These are phyloP conservation scores for Suillus fuscotomentosus DNA, from an alignment of 768 basidiomycete genomes.

Conservation along the genomic window DNA sequence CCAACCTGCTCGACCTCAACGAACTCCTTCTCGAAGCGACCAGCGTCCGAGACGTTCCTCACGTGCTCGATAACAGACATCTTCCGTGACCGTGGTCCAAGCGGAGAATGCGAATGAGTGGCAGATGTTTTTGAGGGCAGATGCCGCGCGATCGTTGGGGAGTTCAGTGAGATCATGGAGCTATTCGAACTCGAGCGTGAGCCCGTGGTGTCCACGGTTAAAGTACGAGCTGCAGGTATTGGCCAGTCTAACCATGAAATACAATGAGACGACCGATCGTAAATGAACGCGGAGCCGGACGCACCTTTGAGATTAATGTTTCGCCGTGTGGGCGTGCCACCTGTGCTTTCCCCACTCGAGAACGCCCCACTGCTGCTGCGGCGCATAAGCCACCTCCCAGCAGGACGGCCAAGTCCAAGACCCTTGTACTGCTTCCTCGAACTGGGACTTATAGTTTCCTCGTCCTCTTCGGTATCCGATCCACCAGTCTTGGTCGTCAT, in stretches of 20 bases:
- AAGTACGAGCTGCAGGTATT: conserved; percentile 45
- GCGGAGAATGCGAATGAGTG: not conserved
- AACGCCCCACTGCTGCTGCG: conserved; percentile 82
- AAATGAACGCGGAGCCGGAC: not conserved
- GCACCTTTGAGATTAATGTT: conserved; percentile 42
- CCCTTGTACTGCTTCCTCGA: conserved; percentile 56
- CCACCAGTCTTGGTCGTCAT: conserved; percentile 34
- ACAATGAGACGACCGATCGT: not conserved
- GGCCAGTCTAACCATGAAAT: conserved; percentile 47
- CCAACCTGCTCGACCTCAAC: conserved; percentile 79
- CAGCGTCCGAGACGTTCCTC: conserved; percentile 43
- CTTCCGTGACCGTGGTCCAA: conserved; percentile 17
- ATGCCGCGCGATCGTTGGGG: conserved; percentile 42
- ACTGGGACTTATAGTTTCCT: conserved; percentile 59
- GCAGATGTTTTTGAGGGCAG: conserved; percentile 20
- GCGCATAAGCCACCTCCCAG: conserved; percentile 58
- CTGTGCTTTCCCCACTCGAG: conserved; percentile 66
- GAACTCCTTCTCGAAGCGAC: conserved; percentile 81
- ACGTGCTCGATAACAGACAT: conserved; percentile 17
- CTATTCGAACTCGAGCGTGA: conserved; percentile 59
- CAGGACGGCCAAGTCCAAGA: conserved; percentile 65
- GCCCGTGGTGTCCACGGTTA: conserved; percentile 46
- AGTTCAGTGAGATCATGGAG: conserved; percentile 44
- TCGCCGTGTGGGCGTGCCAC: conserved; percentile 61
- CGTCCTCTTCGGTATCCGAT: conserved; percentile 64